These are phyloP conservation scores for Haplosporangium sp. DNA, from an alignment of 371 early-diverging fungal species.

Conservation along the genomic window DNA sequence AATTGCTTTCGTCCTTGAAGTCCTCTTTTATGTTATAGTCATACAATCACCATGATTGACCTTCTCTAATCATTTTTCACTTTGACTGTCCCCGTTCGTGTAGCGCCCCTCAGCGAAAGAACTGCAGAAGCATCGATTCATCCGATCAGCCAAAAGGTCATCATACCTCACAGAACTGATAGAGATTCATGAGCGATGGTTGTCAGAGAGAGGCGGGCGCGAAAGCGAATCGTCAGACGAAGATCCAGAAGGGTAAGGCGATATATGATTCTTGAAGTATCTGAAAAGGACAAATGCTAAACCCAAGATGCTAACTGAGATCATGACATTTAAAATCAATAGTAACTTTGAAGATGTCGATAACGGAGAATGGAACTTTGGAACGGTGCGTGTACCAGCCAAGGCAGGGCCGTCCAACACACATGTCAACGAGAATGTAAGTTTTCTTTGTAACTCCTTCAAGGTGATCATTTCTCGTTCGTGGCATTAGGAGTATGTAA, in stretches of 20 bases:
- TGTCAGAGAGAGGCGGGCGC: constrained; percentile 60
- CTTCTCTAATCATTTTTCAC: not conserved
- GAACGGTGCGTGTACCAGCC: constrained; percentile 61
- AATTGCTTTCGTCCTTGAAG: not conserved
- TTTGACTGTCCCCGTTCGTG: not conserved
- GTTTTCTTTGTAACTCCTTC: not conserved
- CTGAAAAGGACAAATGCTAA: constrained; percentile 20
- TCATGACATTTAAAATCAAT: not conserved
- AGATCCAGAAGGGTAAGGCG: constrained; percentile 52
- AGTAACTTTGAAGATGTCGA: constrained; percentile 46
- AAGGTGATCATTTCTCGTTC: too few species aligned
- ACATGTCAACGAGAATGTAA: constrained; percentile 13
- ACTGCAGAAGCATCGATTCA: constrained; percentile 90
- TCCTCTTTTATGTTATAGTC: not conserved
- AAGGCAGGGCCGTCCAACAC: not conserved
- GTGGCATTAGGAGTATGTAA: too few species aligned
- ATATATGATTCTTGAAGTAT: not conserved
- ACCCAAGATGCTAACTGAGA: too few species aligned
- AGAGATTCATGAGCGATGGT: constrained; percentile 85
- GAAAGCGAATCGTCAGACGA: constrained; percentile 71
- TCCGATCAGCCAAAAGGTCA: constrained; percentile 82
- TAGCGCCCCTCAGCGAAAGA: constrained; percentile 93
- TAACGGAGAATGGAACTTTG: constrained; percentile 65
- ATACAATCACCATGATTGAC: not conserved
- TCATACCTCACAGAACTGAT: constrained; percentile 87